phyloP scores from a whole-genome alignment of 176 grass and related monocot genomes.

The Hordeum vulgare region MorexV3_pseudomolecules_assembly NC_058524.1:180839268-180839767 shows the following conservation, averaged over 20 bases:
- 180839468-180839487: neutral
- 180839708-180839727: neutral
- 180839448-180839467: no score
- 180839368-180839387: no score
- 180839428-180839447: neutral
- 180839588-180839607: neutral
- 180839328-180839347: neutral
- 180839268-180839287: neutral
- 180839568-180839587: neutral
- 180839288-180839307: neutral
- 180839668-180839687: neutral
- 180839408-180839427: neutral
- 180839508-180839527: neutral
- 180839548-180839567: neutral
- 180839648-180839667: neutral
- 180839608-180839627: neutral
- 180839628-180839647: neutral
- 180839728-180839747: neutral
- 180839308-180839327: no score
- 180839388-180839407: neutral
- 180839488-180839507: neutral
- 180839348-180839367: neutral
- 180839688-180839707: constrained; percentile 45
- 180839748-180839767: neutral
- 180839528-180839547: neutral